phyloP scores from a whole-genome alignment of 2,329 filamentous ascomycete genomes.

The Hypomyces rosellus region DNA sequence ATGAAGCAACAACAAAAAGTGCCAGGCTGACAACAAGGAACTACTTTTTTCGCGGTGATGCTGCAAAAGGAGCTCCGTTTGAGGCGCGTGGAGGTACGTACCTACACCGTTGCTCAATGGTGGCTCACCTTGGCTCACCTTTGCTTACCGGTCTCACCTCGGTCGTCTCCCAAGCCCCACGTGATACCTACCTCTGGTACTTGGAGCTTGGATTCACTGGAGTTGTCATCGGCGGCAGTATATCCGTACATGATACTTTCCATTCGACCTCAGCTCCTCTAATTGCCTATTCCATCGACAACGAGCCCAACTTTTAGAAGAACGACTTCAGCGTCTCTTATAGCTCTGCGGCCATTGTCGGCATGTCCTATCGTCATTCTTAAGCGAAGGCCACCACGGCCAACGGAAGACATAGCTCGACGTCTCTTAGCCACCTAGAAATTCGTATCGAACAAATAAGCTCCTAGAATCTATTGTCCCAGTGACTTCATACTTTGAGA shows the following conservation, averaged over 20 bases:
- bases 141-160: too few species aligned
- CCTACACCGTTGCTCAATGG: background rate
- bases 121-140: background rate
- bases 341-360: background rate
- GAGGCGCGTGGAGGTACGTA: constrained; percentile 3
- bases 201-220: too few species aligned
- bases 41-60: constrained; percentile 12
- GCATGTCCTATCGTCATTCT: constrained; percentile 5
- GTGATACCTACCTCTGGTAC: too few species aligned
- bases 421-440: too few species aligned
- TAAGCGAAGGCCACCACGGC: constrained; percentile 5
- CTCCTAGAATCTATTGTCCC: background rate
- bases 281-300: too few species aligned
- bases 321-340: background rate
- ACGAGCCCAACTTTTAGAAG: too few species aligned
- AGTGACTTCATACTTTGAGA: background rate
- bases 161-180: too few species aligned
- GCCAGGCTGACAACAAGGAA: constrained; percentile 3
- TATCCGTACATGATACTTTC: too few species aligned
- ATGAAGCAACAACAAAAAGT: constrained; percentile 5
- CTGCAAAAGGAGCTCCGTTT: constrained; percentile 5
- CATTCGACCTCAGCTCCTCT: too few species aligned
- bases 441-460: too few species aligned
- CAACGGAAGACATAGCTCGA: background rate
- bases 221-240: too few species aligned